Evolutionary conservation across 352 stramenopile species (phyloP).

Genomic region (Phytophthora constricta): DNA sequence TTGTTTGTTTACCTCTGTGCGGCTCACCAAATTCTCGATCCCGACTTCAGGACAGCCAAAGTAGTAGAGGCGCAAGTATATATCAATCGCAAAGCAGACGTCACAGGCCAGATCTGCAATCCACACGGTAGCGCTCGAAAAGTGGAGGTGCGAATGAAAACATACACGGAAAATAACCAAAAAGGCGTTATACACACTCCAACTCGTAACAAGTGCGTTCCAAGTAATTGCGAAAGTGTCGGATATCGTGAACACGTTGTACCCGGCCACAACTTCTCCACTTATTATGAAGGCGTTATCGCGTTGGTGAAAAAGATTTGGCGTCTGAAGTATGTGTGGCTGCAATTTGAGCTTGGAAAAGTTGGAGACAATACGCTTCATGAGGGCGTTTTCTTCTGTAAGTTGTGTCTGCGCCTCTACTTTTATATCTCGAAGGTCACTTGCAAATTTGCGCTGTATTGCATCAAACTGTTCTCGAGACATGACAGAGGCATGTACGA

Average conservation of each 20-base stretch:
- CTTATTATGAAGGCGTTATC: conserved; percentile 21
- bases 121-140: conserved; percentile 17
- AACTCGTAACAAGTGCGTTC: conserved; percentile 50
- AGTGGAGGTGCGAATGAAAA: conserved; percentile 45
- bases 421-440: conserved; percentile 52
- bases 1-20: conserved; percentile 39
- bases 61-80: conserved; percentile 69
- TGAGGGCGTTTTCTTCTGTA: conserved; percentile 39
- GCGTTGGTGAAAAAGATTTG: conserved; percentile 55
- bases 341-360: conserved; percentile 53
- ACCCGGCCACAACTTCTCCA: conserved; percentile 8
- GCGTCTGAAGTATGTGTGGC: conserved; percentile 46
- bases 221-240: conserved; percentile 34
- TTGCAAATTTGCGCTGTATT: conserved; percentile 55
- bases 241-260: conserved; percentile 16
- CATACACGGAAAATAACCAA: conserved; percentile 69
- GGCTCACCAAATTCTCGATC: conserved; percentile 45
- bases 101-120: conserved; percentile 44
- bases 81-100: conserved; percentile 42
- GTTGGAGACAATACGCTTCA: conserved; percentile 44
- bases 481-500: conserved; percentile 58
- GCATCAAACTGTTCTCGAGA: conserved; percentile 64
- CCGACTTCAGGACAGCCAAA: conserved; percentile 58
- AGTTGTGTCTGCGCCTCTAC: conserved; percentile 42
- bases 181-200: conserved; percentile 65